Conservation (phyloP, 176 grass and related monocot species). For the Microstegium vimineum region DNA sequence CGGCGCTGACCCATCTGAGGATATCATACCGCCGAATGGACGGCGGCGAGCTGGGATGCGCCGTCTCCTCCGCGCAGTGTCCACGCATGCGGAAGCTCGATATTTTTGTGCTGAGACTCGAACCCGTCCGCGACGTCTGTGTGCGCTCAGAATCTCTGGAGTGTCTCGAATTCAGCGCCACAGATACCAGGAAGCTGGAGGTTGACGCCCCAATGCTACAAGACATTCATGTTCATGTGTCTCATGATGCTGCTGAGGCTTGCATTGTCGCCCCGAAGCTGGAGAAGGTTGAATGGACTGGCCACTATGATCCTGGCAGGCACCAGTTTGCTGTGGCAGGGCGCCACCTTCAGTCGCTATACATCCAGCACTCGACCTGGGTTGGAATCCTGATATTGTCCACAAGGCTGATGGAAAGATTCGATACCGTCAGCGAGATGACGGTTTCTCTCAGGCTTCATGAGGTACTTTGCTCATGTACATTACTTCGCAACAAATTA, state of each 20-base stretch:
- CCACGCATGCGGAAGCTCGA: neutral
- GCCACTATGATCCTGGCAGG: neutral
- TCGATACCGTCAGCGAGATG: neutral
- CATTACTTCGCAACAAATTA: too few relatives aligned
- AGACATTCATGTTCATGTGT: neutral
- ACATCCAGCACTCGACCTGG: neutral
- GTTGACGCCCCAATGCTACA: neutral
- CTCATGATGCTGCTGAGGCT: neutral
- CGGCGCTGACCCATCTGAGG: neutral
- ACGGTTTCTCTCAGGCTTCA: neutral
- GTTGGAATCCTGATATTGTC: neutral
- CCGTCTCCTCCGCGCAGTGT: neutral
- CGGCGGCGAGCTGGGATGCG: neutral
- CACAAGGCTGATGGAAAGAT: neutral
- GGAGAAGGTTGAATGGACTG: neutral
- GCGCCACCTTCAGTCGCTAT: neutral
- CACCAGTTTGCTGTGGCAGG: neutral
- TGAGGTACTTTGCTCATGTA: neutral
- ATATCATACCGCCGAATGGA: rapidly evolving
- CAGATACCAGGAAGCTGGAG: neutral
- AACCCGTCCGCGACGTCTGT: neutral
- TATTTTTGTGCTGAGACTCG: rapidly evolving
- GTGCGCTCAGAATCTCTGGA: neutral
- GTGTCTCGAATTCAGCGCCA: neutral
- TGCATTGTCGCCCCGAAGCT: neutral